A percentile compares a stretch with the other conserved stretches of the same genome.
phyloP scores from a whole-genome alignment of 2,329 filamentous ascomycete genomes.

The Xylariomycetidae sp. region DNA sequence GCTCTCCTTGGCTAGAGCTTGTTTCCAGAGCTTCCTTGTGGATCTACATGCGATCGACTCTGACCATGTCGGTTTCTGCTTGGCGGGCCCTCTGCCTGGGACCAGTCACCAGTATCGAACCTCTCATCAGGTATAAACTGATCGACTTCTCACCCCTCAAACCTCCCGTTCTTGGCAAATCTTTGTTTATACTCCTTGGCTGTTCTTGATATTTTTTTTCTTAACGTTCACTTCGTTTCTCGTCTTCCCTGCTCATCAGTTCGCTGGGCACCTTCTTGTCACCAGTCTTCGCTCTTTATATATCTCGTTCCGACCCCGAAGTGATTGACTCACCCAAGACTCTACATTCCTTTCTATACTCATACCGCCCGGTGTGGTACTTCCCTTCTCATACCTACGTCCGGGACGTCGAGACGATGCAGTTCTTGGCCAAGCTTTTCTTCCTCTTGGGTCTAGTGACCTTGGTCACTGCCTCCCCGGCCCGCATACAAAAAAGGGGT shows the following conservation, averaged over 20 bases:
- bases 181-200: no score
- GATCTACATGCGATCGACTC: no score
- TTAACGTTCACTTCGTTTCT: not conserved
- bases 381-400: no score
- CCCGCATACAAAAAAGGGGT: slow-evolving; percentile 24
- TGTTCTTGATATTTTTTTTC: not conserved
- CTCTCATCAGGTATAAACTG: not conserved
- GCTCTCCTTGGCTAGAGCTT: slow-evolving; percentile 4
- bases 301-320: no score
- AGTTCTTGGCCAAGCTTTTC: slow-evolving; percentile 20
- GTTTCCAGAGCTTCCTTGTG: slow-evolving; percentile 3
- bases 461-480: slow-evolving; percentile 21
- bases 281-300: no score
- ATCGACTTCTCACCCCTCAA: not conserved
- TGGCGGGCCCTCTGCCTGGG: no score
- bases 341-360: no score
- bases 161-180: no score
- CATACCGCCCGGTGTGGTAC: no score
- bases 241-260: not conserved
- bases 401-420: slow-evolving; percentile 22
- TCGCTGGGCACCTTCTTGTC: not conserved
- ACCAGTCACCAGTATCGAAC: no score
- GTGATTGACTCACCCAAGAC: no score
- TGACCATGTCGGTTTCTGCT: no score
- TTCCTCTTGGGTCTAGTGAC: slow-evolving; percentile 23